Evolutionary conservation across 2,329 filamentous ascomycete genomes (phyloP), one percentile per base, ranked within the genome.

Genomic region (Paecilomyces fulvus): DNA sequence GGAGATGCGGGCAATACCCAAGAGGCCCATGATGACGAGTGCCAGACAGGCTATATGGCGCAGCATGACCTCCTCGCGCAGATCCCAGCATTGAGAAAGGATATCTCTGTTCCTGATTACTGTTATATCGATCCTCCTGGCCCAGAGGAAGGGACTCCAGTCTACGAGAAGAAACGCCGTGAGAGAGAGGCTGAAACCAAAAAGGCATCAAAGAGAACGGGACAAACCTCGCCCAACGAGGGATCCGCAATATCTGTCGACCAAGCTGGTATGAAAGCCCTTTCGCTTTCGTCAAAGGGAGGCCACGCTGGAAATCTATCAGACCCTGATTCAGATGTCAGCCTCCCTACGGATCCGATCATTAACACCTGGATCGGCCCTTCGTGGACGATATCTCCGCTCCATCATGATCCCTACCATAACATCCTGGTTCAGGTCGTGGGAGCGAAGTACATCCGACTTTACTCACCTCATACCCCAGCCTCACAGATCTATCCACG

Each of bases 361-460:
- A 79, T 95, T 17, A 95, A 97, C 71, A 91, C 90, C 7, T 99
- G 94, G 94, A 87, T 97, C 60, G 94, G 94, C 0, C 94, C 94
- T 0, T 78, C 85, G 0, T 86, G 85, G 52, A 97, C 94, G 0
- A 92, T 96, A 60, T 96, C 91, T 0, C 94, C 94, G 1, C 78
- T 97, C 0, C 94, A 99, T 71, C 95, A 90, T 1, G 94, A 97
- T 66, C 90, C 89, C 1, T 95, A 96, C 70, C 90, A 96, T 68
- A 97, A 97, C 67, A 83, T 97, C 51, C 82, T 97, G 3, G 86
- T 86, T 23, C 94, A 97, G 71, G 88, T 95, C 0, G 89, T 95
- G 0, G 94, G 94, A 0, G 79, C 83, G 56, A 99, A 99, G 73
- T 97, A 97, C 70, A 77, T 97, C n/a, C 82, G 94, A 1, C 78